Base-by-base conservation (phyloP, 805 yeast species). In the Kluyveromyces wickerhamii region DNA sequence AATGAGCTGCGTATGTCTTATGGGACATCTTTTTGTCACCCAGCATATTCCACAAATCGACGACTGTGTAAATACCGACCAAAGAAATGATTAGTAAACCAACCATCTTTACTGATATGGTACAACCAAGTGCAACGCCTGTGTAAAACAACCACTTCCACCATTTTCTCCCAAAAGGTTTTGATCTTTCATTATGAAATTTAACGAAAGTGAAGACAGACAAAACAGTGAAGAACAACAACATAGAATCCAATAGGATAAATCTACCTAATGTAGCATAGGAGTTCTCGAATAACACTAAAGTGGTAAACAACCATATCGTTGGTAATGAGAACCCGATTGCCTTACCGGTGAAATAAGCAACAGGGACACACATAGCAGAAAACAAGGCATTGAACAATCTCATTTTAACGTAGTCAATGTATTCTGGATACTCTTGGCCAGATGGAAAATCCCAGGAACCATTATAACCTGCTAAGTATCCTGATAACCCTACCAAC, bases 91-190 rank as follows among this genome's bases (percentile, higher is more conserved):
- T 84, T 51, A 92, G 85, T 37, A 89, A 69, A 49, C 99, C 99
- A 39, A 92, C 97, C 95, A 88, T 86, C 63, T 92, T 92, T 38
- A 87, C 94, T 19, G 95, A 81, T 54, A 89, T 80, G 13, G 88
- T 82, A 58, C 92, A 83, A 27, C 98, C 97, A 50, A 92, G 76
- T 29, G 76, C 67, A 34, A 86, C 63, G 45, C 99, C 99, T 7
- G 95, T 82, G 39, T 82, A 62, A 16, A 80, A 48, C 34, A 92
- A 62, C 95, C 96, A 89, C 56, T 76, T 77, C 95, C 95, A 92
- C 98, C 99, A 92, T 55, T 77, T 77, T 51, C 78, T 65, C 16
- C 81, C 49, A 56, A 89, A 92, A 21, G 70, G 66, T 8, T 48
- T 41, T 2, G 51, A 35, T 45, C 74, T 65, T 40, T 73, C 56